Base-by-base conservation (phyloP, 2,329 filamentous ascomycete species). In the Fusarium verrucosum region DNA sequence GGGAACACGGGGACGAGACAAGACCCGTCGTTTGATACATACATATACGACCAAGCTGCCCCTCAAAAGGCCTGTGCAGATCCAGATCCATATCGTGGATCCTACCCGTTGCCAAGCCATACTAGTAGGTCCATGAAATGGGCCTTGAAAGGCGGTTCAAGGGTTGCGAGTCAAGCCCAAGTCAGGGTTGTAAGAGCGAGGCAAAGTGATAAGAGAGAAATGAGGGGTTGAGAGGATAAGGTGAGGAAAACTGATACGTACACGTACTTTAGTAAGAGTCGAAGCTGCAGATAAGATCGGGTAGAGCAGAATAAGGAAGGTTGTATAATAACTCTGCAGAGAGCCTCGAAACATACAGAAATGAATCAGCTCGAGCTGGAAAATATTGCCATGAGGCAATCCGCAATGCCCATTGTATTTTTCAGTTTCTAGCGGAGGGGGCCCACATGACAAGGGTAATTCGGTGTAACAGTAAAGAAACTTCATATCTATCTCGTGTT, bases 11-110 rank as follows among this genome's bases (percentile, higher is more conserved):
- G 58, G 53, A 50, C 32, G 35, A 60, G 58, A 42, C 54, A 43
- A 52, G 58, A 50, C 20, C 30, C 32, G 37, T 61, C 42, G 54
- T 63, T 67, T 65, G 65, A 50, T 30, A n/a, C n/a, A n/a, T n/a
- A n/a, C n/a, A n/a, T n/a, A 58, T 36, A 35, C 28, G 44, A 35
- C 26, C 59, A 51, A 51, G 52, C 26, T 38, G 49, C 60, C 59
- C 60, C 64, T 69, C 57, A 70, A 61, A 63, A 30, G 50, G 50
- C 46, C 53, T 44, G 33, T 53, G 37, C 16, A 53, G 56, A 62
- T 65, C 56, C 62, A 65, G 56, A 65, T 57, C 46, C 56, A 32
- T 32, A 43, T 53, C 40, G 43, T 16, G 47, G 53, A 51, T 59
- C 36, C 35, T 54, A 25, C 25, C 30, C 28, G 20, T 36, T 50